Conservation (phyloP, 2,329 filamentous ascomycete genomes). For the Leptosphaerulina australis region DNA sequence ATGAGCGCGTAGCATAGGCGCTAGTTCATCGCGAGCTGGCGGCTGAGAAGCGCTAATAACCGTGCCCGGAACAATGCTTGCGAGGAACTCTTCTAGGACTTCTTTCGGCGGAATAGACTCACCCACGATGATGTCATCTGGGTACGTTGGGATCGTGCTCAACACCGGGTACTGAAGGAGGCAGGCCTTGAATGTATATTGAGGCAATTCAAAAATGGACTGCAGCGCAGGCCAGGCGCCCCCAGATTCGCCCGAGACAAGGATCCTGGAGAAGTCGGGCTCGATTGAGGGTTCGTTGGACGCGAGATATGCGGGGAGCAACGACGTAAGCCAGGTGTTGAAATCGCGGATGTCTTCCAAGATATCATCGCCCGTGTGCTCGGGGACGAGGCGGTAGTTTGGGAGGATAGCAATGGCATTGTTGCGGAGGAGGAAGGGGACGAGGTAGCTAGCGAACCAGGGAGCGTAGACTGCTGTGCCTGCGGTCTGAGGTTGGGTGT, state of each 20-base stretch:
- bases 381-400: slow-evolving; percentile 57
- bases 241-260: slow-evolving; percentile 37
- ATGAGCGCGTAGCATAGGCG: slow-evolving; percentile 6
- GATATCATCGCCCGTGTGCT: slow-evolving; percentile 51
- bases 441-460: slow-evolving; percentile 27
- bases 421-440: slow-evolving; percentile 43
- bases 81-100: slow-evolving; percentile 7
- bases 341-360: slow-evolving; percentile 54
- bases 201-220: slow-evolving; percentile 11
- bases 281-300: slow-evolving; percentile 4
- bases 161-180: slow-evolving; percentile 9
- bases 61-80: background rate
- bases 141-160: no score
- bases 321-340: slow-evolving; percentile 50
- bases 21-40: slow-evolving; percentile 1
- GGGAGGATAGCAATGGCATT: slow-evolving; percentile 52
- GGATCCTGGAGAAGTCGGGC: slow-evolving; percentile 19
- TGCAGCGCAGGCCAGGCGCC: slow-evolving; percentile 36
- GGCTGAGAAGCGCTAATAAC: slow-evolving; percentile 1
- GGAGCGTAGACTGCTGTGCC: no score
- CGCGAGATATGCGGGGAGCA: slow-evolving; percentile 12
- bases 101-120: background rate
- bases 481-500: no score
- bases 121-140: no score
- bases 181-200: slow-evolving; percentile 2